These are phyloP conservation scores for Moringa oleifera DNA, from an alignment of 345 rosid genomes.

Conservation along the genomic window DNA sequence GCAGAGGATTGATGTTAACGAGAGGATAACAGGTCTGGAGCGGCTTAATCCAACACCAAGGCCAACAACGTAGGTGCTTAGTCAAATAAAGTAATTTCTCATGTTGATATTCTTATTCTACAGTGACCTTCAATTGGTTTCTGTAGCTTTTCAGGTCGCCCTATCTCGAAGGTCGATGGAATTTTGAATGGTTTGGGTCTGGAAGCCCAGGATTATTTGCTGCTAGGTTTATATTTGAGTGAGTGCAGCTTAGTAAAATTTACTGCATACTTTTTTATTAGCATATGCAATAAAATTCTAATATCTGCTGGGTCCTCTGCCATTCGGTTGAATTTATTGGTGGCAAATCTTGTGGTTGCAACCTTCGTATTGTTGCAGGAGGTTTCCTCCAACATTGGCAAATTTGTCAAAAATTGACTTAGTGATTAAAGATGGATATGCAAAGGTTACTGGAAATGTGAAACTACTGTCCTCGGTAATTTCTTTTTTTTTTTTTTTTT, in stretches of 20 bases:
- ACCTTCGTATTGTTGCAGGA: constrained; percentile 39
- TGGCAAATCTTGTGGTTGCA: constrained; percentile 6
- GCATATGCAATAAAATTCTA: constrained; percentile 2
- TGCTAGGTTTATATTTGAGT: constrained; percentile 69
- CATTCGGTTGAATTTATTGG: not conserved
- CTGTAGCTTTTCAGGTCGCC: constrained; percentile 82
- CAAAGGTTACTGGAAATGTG: constrained; percentile 54
- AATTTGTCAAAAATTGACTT: constrained; percentile 69
- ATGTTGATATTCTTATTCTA: not conserved
- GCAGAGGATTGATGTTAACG: constrained; percentile 87
- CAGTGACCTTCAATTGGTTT: constrained; percentile 34
- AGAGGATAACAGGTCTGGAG: constrained; percentile 79
- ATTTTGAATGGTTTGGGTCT: constrained; percentile 88
- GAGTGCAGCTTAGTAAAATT: constrained; percentile 14
- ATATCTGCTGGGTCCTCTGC: not conserved
- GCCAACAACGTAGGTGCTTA: constrained; percentile 80
- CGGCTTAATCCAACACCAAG: constrained; percentile 86
- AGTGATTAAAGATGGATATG: constrained; percentile 56
- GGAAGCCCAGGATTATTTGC: constrained; percentile 72
- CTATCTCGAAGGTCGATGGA: constrained; percentile 88
- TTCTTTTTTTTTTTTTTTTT: constrained; percentile 42
- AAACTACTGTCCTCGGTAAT: constrained; percentile 69
- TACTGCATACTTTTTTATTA: not conserved
- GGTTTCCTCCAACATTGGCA: constrained; percentile 71
- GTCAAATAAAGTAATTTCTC: constrained; percentile 5